Base-by-base conservation (phyloP, 495 filamentous ascomycete genomes). In the Aspergillus avenaceus region DNA sequence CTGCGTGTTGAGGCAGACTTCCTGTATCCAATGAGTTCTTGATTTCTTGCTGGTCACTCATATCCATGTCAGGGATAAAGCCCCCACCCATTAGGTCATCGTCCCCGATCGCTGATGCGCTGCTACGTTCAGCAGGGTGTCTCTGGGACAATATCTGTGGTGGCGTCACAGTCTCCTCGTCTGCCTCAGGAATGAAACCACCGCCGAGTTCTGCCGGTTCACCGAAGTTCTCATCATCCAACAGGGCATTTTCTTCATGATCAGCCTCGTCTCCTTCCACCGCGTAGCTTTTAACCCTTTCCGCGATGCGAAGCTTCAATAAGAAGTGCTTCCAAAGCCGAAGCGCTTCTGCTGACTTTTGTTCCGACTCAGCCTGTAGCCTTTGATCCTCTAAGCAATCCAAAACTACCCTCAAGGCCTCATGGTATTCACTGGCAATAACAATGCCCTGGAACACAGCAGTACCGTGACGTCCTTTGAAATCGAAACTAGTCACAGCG, bases 401-500 rank as follows among this genome's bases (percentile, higher is more conserved):
- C 28, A 95, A 65, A 9, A 87, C 84, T 7, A 79, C 84, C 47
- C 80, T 71, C 0, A 97, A 72, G 0, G 84, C 90, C 54, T 92
- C 90, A 13, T 63, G 73, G 47, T 82, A 80, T 63, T 90, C 87
- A 18, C 48, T 58, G 1, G 90, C 84, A 22, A 95, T 82, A 8
- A 97, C 80, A 13, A 86, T 80, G 0, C 93, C 95, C 5, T 78
- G 73, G 13, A 88, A 60, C 12, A 93, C 76, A 8, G 92, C 88
- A 4, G 88, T 96, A 8, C 90, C 91, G 43, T 85, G 80, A 6
- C 89, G 78, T 12, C 89, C 88, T 63, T 78, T 83, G 62, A 96
- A 97, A 24, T 85, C 74, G 61, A 97, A 98, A 0, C 91, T 91
- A 1, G 87, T 93, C 11, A 99, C 82, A 13, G 95, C 93, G 34